phyloP scores from a whole-genome alignment of 148 eudicot genomes.

The Rhododendron kiyosumense region DNA sequence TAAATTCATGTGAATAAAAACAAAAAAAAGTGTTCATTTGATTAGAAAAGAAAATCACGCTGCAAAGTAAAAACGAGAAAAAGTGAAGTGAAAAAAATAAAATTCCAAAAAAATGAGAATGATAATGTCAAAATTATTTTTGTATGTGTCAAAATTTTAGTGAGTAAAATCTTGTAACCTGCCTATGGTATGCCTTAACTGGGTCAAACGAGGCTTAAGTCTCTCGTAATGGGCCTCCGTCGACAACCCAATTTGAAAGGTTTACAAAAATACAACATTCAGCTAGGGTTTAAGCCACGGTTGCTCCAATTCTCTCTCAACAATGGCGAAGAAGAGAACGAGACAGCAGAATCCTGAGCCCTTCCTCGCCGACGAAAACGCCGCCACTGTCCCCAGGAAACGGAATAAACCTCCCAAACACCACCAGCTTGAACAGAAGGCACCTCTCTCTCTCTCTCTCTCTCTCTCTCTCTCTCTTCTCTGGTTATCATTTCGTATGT shows the following conservation, averaged over 20 bases:
- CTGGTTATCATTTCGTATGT: neutral
- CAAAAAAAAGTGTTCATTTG: too few species aligned
- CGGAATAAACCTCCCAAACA: constrained; percentile 50
- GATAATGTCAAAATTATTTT: too few species aligned
- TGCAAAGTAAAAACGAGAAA: too few species aligned
- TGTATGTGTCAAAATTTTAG: too few species aligned
- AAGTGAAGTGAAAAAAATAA: too few species aligned
- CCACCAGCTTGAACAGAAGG: constrained; percentile 60
- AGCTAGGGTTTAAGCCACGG: neutral
- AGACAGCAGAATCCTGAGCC: constrained; percentile 61
- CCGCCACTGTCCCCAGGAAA: constrained; percentile 28
- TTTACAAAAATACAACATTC: neutral
- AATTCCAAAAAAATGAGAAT: too few species aligned
- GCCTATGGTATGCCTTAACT: neutral
- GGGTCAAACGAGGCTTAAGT: neutral
- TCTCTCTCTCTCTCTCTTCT: neutral
- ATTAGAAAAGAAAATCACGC: too few species aligned
- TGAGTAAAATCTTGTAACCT: too few species aligned
- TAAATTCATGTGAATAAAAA: too few species aligned
- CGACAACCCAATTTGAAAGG: neutral
- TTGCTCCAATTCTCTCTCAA: neutral
- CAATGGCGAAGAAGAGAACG: constrained; percentile 52
- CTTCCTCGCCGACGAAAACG: constrained; percentile 29
- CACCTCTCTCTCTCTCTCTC: neutral
- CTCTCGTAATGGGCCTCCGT: neutral